Evolutionary conservation across 345 rosid species (phyloP), one percentile per base, ranked within the genome.

Genomic region (Abelmoschus esculentus): DNA sequence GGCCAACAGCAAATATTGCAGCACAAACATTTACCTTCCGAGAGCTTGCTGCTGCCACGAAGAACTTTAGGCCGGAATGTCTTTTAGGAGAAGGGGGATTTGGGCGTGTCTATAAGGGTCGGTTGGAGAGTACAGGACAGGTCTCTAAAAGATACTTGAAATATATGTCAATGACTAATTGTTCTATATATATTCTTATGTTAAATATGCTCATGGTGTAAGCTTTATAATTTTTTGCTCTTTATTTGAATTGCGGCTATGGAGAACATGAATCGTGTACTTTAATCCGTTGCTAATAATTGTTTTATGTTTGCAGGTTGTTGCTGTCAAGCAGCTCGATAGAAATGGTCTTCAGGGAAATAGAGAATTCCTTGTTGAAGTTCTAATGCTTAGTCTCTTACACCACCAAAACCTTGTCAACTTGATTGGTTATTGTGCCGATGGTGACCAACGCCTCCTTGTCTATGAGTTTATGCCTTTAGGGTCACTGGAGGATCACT

Each of bases 321-420:
- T 89, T 59, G 99, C 99, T 34, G 96, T 93, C 67, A 93, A 93
- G 80, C 96, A 89, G 78, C 89, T 93, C 11, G 97, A 91, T 80
- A 81, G 95, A 71, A 91, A 93, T 40, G 97, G 99, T 56, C 90
- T 89, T 72, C 97, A 93, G 80, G 99, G 99, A 79, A 93, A 93
- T 74, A 85, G 97, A 85, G 99, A 93, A 80, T 93, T 93, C 83
- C 89, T 87, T 70, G 98, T 93, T 68, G 98, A 93, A 79, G 97
- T 93, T 80, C 96, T 93, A 62, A 90, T 93, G 97, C 91, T 93
- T 71, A 91, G 99, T 75, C 92, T 93, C 74, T 81, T 93, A 59
- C 97, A 93, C 90, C 99, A 93, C 68, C 71, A 89, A 61, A 91
- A 93, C 74, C 99, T 93, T 50, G 97, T 91, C 61, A 93, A 91